phyloP scores from a whole-genome alignment of 768 basidiomycete genomes.

The Calocera viscosa region DNA sequence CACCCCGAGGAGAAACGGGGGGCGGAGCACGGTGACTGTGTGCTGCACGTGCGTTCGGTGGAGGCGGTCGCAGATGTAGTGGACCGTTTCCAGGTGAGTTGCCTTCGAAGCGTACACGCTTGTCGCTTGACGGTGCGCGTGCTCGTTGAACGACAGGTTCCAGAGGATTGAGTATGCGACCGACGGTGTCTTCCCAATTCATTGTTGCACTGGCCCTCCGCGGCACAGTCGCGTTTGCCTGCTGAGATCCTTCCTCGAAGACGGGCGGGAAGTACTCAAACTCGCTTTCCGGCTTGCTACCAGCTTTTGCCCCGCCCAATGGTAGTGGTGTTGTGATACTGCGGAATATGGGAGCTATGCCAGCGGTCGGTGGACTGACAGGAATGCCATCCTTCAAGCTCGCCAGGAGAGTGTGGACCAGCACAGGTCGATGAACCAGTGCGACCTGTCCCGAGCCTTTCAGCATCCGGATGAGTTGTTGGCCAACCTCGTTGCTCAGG shows the following conservation, averaged over 20 bases:
- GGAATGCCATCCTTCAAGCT: not conserved
- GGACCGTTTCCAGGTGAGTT: too few species aligned
- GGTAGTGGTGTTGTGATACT: not conserved
- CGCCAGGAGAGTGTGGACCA: not conserved
- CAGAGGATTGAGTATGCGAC: not conserved
- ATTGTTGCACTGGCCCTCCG: not conserved
- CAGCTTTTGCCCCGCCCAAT: not conserved
- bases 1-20: too few species aligned
- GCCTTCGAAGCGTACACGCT: not conserved
- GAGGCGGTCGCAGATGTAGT: too few species aligned
- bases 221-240: not conserved
- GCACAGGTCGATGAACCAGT: not conserved
- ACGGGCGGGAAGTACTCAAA: not conserved
- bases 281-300: not conserved
- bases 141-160: not conserved
- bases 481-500: not conserved
- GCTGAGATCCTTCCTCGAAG: not conserved
- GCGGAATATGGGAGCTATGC: not conserved
- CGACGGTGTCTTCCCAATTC: conserved; percentile 1
- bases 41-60: too few species aligned
- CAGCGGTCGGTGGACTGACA: not conserved
- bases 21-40: too few species aligned
- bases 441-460: not conserved
- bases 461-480: conserved; percentile 2
- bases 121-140: not conserved